Evolutionary conservation across 352 stramenopile species (phyloP), one percentile per base, ranked within the genome.

Genomic region (Globisporangium polare): DNA sequence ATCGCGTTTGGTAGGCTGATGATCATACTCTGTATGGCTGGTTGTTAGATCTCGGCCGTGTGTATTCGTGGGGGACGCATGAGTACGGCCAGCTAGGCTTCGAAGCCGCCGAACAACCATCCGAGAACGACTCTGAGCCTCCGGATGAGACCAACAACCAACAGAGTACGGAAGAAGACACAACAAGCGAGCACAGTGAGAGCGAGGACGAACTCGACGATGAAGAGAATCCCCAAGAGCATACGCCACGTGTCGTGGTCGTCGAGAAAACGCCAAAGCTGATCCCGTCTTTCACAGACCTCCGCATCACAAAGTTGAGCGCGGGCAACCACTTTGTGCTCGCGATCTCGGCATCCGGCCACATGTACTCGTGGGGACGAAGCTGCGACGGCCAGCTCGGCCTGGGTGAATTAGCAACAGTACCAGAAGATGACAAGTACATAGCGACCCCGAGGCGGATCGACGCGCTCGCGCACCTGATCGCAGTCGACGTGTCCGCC

Each of bases 251-350:
- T 26, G 15, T 42, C 1, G 58, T 76, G 24, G 37, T 74, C n/a
- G 63, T 79, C 2, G 58, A 73, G 49, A 72, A 37, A 39, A 29
- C 20, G 0, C 72, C 70, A 13, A 69, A 49, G 27, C 50, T 60
- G 1, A 55, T 84, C 2, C n/a, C 58, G n/a, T 35, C n/a, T 1
- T 62, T 84, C 12, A 12, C 18, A 31, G 49, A 47, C 10, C 47
- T 73, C 18, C 20, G 18, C 1, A 53, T 91, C 15, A 53, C 71
- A 1, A 83, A 83, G 27, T 31, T 94, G 8, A 73, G 75, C 9
- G 67, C 73, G 24, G 85, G 85, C 6, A 88, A 86, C 53, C 82
- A 91, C 60, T 94, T 90, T 56, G 74, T 66, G 0, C 49, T 90
- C 20, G 80, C 77, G 15, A 61, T 82, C 7, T 78, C 78, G 8